A percentile compares a stretch with the other conserved stretches of the same genome.
These are phyloP conservation scores for Ceratocystis alfenasii DNA, from an alignment of 2,329 filamentous ascomycete species.

Conservation along the genomic window DNA sequence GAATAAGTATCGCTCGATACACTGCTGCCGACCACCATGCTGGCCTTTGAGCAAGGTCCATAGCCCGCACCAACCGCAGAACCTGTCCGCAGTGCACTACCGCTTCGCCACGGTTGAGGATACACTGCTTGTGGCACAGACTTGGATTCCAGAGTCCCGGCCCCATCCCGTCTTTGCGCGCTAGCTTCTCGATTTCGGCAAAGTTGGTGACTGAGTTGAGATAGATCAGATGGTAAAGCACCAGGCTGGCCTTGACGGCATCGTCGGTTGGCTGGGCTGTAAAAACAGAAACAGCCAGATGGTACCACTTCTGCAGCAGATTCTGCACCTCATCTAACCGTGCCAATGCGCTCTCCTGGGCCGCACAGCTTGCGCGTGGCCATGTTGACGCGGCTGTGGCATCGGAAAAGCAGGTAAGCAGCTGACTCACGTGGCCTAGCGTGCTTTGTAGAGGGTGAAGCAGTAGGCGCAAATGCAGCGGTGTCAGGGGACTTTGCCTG, in stretches of 20 bases:
- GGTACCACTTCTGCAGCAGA: constrained; percentile 54
- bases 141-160: constrained; percentile 41
- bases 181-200: constrained; percentile 53
- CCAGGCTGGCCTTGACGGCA: constrained; percentile 51
- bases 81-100: constrained; percentile 58
- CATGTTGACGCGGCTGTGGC: constrained; percentile 32
- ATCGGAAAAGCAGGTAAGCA: constrained; percentile 54
- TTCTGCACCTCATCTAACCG: constrained; percentile 53
- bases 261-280: constrained; percentile 46
- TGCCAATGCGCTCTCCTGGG: constrained; percentile 39
- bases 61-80: constrained; percentile 46
- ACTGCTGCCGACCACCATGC: constrained; percentile 61
- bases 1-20: constrained; percentile 52
- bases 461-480: constrained; percentile 52
- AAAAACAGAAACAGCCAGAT: constrained; percentile 45
- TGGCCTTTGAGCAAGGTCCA: constrained; percentile 49
- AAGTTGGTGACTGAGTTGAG: constrained; percentile 58
- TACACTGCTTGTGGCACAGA: constrained; percentile 49
- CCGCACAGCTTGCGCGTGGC: constrained; percentile 5
- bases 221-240: constrained; percentile 59
- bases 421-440: constrained; percentile 52
- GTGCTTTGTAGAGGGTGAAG: constrained; percentile 56
- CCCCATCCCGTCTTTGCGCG: constrained; percentile 44
- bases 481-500: constrained; percentile 34
- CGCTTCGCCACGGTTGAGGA: constrained; percentile 51